These are phyloP conservation scores for Phylloporus sp. DNA, from an alignment of 768 basidiomycete species.

Conservation along the genomic window DNA sequence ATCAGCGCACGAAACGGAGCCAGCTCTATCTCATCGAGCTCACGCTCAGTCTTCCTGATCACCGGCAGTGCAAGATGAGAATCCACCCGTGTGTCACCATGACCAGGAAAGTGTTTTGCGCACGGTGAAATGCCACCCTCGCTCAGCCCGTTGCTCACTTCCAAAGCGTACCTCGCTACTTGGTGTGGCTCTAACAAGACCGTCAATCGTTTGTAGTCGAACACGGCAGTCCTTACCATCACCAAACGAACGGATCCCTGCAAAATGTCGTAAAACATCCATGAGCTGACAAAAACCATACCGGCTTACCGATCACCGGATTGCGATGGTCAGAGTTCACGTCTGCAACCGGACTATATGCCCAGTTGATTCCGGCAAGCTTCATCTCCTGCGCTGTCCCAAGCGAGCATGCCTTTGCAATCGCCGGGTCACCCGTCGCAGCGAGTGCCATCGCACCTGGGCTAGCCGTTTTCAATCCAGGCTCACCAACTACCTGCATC, in stretches of 20 bases:
- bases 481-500: neutral
- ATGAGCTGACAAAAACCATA: neutral
- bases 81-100: conserved; percentile 70
- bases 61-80: conserved; percentile 64
- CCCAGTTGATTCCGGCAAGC: conserved; percentile 67
- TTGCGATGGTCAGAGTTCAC: conserved; percentile 68
- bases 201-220: neutral
- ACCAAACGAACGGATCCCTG: conserved; percentile 68
- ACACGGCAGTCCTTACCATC: conserved; percentile 42
- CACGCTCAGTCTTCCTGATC: conserved; percentile 46
- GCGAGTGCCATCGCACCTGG: conserved; percentile 74
- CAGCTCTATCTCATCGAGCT: conserved; percentile 48
- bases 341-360: conserved; percentile 66
- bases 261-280: neutral
- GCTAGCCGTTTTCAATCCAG: conserved; percentile 31
- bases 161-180: conserved; percentile 47
- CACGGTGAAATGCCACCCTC: conserved; percentile 52
- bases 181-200: conserved; percentile 44
- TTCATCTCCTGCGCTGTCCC: conserved; percentile 56
- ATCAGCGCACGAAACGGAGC: conserved; percentile 54
- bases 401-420: conserved; percentile 44
- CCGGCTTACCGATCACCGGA: conserved; percentile 60
- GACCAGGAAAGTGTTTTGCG: conserved; percentile 72
- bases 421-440: conserved; percentile 44
- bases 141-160: conserved; percentile 47